Conservation (phyloP, 78 protist species). For the Dictyostelium capitatum region DNA sequence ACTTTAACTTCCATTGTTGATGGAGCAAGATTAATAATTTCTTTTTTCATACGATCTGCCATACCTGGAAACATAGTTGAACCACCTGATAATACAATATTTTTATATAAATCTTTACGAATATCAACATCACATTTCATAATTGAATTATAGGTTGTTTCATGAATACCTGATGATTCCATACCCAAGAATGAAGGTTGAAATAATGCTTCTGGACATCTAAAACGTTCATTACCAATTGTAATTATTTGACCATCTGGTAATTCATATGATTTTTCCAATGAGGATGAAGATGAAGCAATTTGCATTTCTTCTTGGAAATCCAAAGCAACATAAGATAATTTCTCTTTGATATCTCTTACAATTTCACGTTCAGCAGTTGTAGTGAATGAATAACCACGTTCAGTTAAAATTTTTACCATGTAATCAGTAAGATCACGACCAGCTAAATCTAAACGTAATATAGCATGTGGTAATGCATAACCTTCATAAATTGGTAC, state of each 20-base stretch:
- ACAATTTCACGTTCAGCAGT: constrained; percentile 18
- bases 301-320: constrained; percentile 73
- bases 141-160: constrained; percentile 69
- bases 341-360: constrained; percentile 91
- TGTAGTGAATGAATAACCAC: constrained; percentile 85
- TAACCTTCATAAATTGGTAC: constrained; percentile 95
- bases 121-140: constrained; percentile 79
- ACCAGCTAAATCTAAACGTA: constrained; percentile 78
- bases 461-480: constrained; percentile 87
- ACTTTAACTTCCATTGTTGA: constrained; percentile 44
- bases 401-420: constrained; percentile 80
- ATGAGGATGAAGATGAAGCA: not conserved
- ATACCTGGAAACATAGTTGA: constrained; percentile 39
- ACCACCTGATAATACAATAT: constrained; percentile 90
- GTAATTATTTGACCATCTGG: constrained; percentile 85
- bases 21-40: constrained; percentile 72
- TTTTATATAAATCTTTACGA: constrained; percentile 62
- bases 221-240: constrained; percentile 85
- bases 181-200: constrained; percentile 91
- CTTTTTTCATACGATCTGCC: constrained; percentile 64
- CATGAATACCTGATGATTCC: constrained; percentile 84
- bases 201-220: constrained; percentile 92
- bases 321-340: constrained; percentile 43
- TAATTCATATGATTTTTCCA: constrained; percentile 47
- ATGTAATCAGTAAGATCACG: constrained; percentile 91